Evolutionary conservation across 2,329 filamentous ascomycete species (phyloP).

Genomic region (Colletotrichum salicis): DNA sequence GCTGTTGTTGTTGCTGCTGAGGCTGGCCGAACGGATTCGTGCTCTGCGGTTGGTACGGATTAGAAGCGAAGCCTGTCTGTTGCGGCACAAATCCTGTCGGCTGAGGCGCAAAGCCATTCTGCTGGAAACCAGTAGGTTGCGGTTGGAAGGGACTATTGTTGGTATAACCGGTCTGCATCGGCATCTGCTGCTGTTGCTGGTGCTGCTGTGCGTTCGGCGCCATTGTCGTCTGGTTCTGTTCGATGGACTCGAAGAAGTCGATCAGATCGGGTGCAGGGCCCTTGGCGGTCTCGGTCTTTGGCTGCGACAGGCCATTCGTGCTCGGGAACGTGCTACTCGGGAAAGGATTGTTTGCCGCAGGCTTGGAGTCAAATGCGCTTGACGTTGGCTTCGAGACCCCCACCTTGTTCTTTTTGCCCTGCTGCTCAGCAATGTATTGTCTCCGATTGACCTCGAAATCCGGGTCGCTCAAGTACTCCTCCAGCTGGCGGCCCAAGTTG

Average conservation of each 20-base stretch:
- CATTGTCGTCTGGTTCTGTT: constrained; percentile 84
- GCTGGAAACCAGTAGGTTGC: constrained; percentile 46
- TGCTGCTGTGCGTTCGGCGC: constrained; percentile 52
- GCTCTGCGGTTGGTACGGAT: constrained; percentile 55
- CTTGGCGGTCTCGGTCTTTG: constrained; percentile 64
- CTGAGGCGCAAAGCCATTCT: constrained; percentile 56
- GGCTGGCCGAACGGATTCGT: constrained; percentile 45
- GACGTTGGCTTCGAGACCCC: constrained; percentile 41
- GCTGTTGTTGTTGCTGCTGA: constrained; percentile 46
- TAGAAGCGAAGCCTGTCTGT: constrained; percentile 52
- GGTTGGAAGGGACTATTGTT: constrained; percentile 47
- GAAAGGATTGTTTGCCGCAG: constrained; percentile 57
- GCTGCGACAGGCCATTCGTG: constrained; percentile 47
- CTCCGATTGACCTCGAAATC: constrained; percentile 94
- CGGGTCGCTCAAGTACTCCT: constrained; percentile 93
- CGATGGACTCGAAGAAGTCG: constrained; percentile 94
- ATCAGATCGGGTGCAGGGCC: constrained; percentile 82
- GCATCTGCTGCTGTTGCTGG: constrained; percentile 45
- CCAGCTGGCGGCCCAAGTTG: constrained; percentile 86
- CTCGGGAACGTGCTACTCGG: constrained; percentile 50
- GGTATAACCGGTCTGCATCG: constrained; percentile 41
- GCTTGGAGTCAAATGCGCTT: constrained; percentile 48
- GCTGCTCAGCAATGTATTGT: constrained; percentile 90
- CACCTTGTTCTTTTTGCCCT: constrained; percentile 68
- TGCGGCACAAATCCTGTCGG: constrained; percentile 55